Base-by-base conservation (phyloP, 2,329 filamentous ascomycete species). In the Periconia macrospinosa region DNA sequence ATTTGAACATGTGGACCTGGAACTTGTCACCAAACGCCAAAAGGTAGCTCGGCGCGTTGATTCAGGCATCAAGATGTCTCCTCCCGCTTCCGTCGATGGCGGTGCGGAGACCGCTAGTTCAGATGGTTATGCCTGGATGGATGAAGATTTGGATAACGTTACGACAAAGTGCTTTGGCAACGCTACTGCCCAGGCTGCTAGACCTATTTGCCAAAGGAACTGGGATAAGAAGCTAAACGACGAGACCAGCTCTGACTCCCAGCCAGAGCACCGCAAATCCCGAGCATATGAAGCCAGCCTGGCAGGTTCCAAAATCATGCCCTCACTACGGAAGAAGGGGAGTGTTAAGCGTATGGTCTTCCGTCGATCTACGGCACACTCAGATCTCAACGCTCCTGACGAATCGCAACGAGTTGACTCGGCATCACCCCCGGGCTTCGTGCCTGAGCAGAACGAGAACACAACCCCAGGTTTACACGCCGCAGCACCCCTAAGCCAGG, bases 331-430 rank as follows among this genome's bases (percentile, higher is more conserved):
- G 23, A 54, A 54, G 30, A 58, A 49, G 17, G 54, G 51, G 19
- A 56, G 50, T 23, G 51, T 59, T 35, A 56, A 50, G 33, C 52
- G 51, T 7, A 51, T 56, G 27, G 41, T 54, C 6, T 55, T 58
- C 18, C 33, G 35, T 11, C 35, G 27, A 13, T 18, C 23, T 41
- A 9, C 19, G 8, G 27, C 30, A 27, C 15, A 6, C 27, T 8
- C 30, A 33, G 30, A 33, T 33, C 13, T 33, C 30, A 7, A 7
- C n/a, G n/a, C n/a, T n/a, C n/a, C n/a, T n/a, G n/a, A n/a, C n/a
- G n/a, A n/a, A n/a, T n/a, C n/a, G n/a, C n/a, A n/a, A n/a, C n/a
- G n/a, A n/a, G n/a, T n/a, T n/a, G n/a, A n/a, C n/a, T n/a, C n/a
- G n/a, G n/a, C 30, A 33, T 33, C 30, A 13, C 30, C 30, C 7